Evolutionary conservation across 176 grass and related monocot species (phyloP), one percentile per base, ranked within the genome.

Genomic region (Lolium perenne): DNA sequence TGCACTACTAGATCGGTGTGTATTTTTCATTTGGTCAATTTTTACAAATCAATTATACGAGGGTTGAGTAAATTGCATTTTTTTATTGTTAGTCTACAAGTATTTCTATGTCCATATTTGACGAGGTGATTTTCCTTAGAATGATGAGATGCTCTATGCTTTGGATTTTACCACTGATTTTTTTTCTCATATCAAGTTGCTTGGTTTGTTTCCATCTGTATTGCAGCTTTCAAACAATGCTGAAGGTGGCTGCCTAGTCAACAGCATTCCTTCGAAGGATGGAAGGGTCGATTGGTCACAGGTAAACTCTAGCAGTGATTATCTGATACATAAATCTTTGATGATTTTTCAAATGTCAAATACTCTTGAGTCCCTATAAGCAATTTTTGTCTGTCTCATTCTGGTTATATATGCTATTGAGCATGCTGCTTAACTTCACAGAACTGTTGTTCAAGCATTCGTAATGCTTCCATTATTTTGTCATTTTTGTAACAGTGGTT

Each of bases 261-360:
- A 89, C 38, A 87, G 87, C 46, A 96, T 99, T 94, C 94, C 97
- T 88, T 72, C 92, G 82, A 91, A 94, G 76, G 90, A 99, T 85
- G 97, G 94, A 58, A 92, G 90, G 74, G 85, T 99, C 85, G 94
- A 99, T 90, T 99, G 94, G 92, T 99, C 97, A 88, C 90, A 99
- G 97, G 97, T 99, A 91, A 62, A 80, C 20, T 46, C 38, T 46
- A 22, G 41, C 35, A 60, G 45, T 56, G 54, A 55, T 18, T 56
- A 5, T 56, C 54, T 2, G 54, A 54, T 54, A 15, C 51, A 54
- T 54, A 17, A 51, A 55, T 56, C 6, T 56, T 56, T 56, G 4
- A 56, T 56, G 7, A 7, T 56, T 78, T 68, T 11, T 55, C 29
- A 70, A 82, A 70, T 70, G 12, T 41, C 29, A 82, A 70, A 48